phyloP scores from a whole-genome alignment of 352 stramenopile species.

The Bremia lactucae region DNA sequence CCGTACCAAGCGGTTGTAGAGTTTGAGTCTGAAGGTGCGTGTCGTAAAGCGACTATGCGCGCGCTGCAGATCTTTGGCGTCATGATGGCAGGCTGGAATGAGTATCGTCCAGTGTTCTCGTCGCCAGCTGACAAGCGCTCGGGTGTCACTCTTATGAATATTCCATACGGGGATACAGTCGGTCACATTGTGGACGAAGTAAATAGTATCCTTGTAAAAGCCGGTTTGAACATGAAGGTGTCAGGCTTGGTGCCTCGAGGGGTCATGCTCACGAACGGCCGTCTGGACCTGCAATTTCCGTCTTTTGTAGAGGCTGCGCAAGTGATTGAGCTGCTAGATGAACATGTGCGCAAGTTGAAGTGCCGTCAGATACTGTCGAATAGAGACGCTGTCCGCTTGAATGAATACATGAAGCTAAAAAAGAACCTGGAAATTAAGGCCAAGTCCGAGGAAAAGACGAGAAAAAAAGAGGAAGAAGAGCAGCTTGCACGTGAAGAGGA shows the following conservation, averaged over 20 bases:
- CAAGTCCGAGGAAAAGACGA: constrained; percentile 9
- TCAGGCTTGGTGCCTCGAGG: constrained; percentile 41
- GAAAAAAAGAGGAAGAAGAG: constrained; percentile 9
- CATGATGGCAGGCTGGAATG: constrained; percentile 78
- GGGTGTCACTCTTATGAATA: constrained; percentile 59
- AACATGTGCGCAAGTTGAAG: constrained; percentile 44
- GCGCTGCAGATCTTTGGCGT: constrained; percentile 82
- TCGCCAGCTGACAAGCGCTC: constrained; percentile 34
- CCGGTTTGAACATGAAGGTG: constrained; percentile 47
- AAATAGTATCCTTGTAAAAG: constrained; percentile 33
- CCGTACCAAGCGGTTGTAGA: constrained; percentile 64
- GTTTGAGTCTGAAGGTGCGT: constrained; percentile 37
- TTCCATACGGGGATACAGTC: constrained; percentile 65
- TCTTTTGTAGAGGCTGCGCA: constrained; percentile 67
- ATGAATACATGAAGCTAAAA: constrained; percentile 29
- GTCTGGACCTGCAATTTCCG: constrained; percentile 60
- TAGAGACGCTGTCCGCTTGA: constrained; percentile 32
- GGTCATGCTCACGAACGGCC: constrained; percentile 63
- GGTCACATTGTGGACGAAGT: constrained; percentile 47
- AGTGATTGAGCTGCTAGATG: constrained; percentile 51
- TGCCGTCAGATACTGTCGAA: constrained; percentile 31
- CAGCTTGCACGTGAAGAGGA: constrained; percentile 21
- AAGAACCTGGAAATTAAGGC: constrained; percentile 24
- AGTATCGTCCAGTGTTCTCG: constrained; percentile 74
- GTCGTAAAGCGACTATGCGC: constrained; percentile 53